A percentile compares a stretch with the other conserved stretches of the same genome.
phyloP scores from a whole-genome alignment of 2,329 filamentous ascomycete species.

The Claviceps capensis region DNA sequence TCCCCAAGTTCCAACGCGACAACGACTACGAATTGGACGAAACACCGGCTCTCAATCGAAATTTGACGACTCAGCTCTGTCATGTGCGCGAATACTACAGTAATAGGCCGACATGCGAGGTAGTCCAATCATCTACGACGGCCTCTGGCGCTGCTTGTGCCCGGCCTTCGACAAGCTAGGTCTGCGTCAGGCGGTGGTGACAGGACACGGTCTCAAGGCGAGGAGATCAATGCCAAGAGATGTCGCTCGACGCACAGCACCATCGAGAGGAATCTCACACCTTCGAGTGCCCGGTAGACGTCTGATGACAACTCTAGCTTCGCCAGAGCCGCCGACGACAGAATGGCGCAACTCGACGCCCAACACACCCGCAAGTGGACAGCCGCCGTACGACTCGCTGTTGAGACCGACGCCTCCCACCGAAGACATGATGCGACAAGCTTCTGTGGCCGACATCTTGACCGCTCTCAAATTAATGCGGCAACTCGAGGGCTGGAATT shows the following conservation, averaged over 20 bases:
- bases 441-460: constrained; percentile 14
- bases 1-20: too few species aligned
- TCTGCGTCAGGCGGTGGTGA: constrained; percentile 19
- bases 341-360: not conserved
- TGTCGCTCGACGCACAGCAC: constrained; percentile 1
- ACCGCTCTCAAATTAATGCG: constrained; percentile 17
- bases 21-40: too few species aligned
- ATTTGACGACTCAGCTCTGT: too few species aligned
- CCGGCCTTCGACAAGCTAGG: constrained; percentile 34
- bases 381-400: constrained; percentile 8
- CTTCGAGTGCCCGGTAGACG: not conserved
- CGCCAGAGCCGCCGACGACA: not conserved
- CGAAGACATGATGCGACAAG: constrained; percentile 7
- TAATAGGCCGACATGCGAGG: constrained; percentile 15
- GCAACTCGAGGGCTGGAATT: constrained; percentile 8
- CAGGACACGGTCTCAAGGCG: not conserved
- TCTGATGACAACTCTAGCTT: not conserved
- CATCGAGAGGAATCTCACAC: not conserved
- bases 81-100: not conserved
- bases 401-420: constrained; percentile 9
- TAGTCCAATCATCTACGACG: constrained; percentile 31
- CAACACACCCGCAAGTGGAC: not conserved
- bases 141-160: constrained; percentile 51
- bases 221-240: not conserved
- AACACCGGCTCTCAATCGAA: too few species aligned